These are phyloP conservation scores for Tulasnella sp. DNA, from an alignment of 768 basidiomycete species.

Conservation along the genomic window DNA sequence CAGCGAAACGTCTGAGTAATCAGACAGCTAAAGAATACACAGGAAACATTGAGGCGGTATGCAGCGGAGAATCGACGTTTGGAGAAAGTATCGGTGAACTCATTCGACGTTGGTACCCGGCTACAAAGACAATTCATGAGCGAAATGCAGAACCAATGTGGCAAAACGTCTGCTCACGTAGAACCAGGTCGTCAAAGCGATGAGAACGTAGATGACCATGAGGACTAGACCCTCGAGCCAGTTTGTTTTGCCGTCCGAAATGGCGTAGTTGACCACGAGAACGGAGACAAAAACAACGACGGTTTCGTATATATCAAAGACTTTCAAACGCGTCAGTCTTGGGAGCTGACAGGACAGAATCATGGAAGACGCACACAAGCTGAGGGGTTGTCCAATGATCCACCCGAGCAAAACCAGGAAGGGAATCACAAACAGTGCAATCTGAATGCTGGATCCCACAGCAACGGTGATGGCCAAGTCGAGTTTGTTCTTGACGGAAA, in stretches of 20 bases:
- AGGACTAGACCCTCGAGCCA: slow-evolving; percentile 78
- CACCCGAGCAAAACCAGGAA: slow-evolving; percentile 9
- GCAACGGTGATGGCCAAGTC: slow-evolving; percentile 76
- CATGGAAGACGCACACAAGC: slow-evolving; percentile 34
- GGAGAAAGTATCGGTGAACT: too few relatives aligned
- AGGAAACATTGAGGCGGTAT: neutral
- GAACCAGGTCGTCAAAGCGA: slow-evolving; percentile 14
- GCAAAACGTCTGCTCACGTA: neutral
- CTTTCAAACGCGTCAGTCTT: neutral
- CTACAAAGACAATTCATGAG: neutral
- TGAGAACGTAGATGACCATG: slow-evolving; percentile 37
- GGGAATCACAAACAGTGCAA: slow-evolving; percentile 77
- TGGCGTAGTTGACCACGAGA: slow-evolving; percentile 69
- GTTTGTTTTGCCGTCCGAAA: slow-evolving; percentile 71
- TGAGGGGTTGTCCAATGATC: slow-evolving; percentile 35
- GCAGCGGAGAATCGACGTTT: neutral
- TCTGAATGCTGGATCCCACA: slow-evolving; percentile 49
- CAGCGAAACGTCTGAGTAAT: neutral
- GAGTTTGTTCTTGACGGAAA: slow-evolving; percentile 56
- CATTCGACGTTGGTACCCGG: neutral
- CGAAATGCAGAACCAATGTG: neutral
- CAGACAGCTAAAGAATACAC: neutral
- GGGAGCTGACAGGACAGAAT: slow-evolving; percentile 8
- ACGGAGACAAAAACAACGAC: slow-evolving; percentile 31
- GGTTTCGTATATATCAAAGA: slow-evolving; percentile 13